Base-by-base conservation (phyloP, 2,329 filamentous ascomycete genomes). In the Hypocreales sp. region DNA sequence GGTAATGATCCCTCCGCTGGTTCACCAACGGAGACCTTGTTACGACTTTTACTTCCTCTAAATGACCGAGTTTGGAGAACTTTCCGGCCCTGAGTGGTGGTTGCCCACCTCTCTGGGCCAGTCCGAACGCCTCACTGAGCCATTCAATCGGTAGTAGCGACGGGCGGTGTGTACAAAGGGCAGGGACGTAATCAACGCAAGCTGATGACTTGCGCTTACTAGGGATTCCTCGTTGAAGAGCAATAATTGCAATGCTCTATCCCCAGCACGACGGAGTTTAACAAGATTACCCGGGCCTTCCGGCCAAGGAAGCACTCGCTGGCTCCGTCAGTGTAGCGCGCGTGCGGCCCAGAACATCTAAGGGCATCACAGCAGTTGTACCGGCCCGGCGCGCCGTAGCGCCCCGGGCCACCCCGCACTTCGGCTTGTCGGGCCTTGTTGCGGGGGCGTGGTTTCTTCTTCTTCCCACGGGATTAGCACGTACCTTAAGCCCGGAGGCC, bases 111-210 rank as follows among this genome's bases (percentile, higher is more conserved):
- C 24, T 27, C 15, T 24, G 16, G 20, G 25, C 29, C 17, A 31
- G 29, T 27, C 29, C 20, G 28, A 27, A 27, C 19, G 18, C 26
- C 18, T 27, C 11, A 27, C 19, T 27, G 14, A 27, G 26, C 26
- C 12, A 22, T 22, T 22, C 12, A 22, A 22, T 20, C 15, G 16
- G 22, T 29, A 24, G n/a, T 20, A 30, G 22, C 25, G 46, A 55
- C 46, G 47, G 47, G 47, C 44, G 42, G 45, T 53, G 43, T 56
- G 46, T 56, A 57, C 44, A 56, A 58, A 57, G 47, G 46, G 48
- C 47, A 58, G 48, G 49, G 47, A 55, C 44, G 47, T 56, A 54
- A 55, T 56, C 47, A 56, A 55, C 45, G 41, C 43, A 50, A 55
- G 47, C 48, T 55, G 48, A 54, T 22, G 12, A 22, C 47, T 55